Evolutionary conservation across 768 basidiomycete genomes (phyloP).

Genomic region (Flagelloscypha sp.): DNA sequence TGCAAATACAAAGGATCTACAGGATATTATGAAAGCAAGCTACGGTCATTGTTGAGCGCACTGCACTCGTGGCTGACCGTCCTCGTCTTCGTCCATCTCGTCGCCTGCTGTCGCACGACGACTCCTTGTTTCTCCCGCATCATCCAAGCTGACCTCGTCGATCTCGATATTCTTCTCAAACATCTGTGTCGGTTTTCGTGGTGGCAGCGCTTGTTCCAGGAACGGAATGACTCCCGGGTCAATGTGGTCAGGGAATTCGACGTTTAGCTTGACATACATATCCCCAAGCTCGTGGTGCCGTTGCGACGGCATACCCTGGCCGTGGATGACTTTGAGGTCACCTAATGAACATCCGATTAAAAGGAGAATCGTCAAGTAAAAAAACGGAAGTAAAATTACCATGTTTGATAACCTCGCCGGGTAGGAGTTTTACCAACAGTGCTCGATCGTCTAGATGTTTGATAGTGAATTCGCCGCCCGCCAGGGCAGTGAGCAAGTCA

Average conservation of each 20-base stretch:
- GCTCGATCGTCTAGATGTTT: slow-evolving; percentile 91
- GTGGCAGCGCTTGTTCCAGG: slow-evolving; percentile 81
- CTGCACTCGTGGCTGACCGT: slow-evolving; percentile 85
- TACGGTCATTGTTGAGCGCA: slow-evolving; percentile 77
- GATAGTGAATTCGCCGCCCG: slow-evolving; percentile 83
- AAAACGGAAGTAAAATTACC: slow-evolving; percentile 68
- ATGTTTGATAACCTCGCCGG: slow-evolving; percentile 90
- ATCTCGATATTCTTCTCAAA: slow-evolving; percentile 59
- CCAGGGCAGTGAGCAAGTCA: slow-evolving; percentile 89
- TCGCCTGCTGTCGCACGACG: slow-evolving; percentile 41
- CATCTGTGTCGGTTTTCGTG: slow-evolving; percentile 58
- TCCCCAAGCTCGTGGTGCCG: slow-evolving; percentile 96
- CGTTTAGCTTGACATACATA: slow-evolving; percentile 77
- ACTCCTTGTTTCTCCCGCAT: slow-evolving; percentile 67
- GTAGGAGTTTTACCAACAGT: slow-evolving; percentile 71
- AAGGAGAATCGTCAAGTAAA: background rate
- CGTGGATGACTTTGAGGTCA: slow-evolving; percentile 81
- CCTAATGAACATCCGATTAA: slow-evolving; percentile 34
- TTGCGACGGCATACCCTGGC: slow-evolving; percentile 98
- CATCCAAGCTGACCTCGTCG: slow-evolving; percentile 81
- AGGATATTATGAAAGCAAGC: too few species aligned
- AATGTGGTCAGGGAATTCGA: slow-evolving; percentile 84
- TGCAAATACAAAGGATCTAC: too few species aligned
- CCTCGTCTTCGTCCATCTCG: slow-evolving; percentile 87
- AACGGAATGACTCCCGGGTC: slow-evolving; percentile 55